Evolutionary conservation across 2,329 filamentous ascomycete species (phyloP).

Genomic region (Cladorrhinum sp.): DNA sequence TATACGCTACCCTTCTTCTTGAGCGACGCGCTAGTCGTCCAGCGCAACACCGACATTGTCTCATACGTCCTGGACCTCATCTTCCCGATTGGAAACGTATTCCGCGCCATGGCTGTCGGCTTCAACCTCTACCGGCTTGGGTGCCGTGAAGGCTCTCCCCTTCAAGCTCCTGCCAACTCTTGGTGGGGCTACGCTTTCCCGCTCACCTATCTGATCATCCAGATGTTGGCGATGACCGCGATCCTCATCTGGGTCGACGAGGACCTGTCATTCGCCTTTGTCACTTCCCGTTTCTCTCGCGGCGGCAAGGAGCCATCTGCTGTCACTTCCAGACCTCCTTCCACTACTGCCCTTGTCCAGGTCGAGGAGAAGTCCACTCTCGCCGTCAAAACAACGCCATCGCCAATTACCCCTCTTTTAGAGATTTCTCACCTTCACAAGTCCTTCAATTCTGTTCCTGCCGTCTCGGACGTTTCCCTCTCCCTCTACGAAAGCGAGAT

Average conservation of each 20-base stretch:
- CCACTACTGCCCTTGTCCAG: not conserved
- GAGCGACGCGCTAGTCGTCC: slow-evolving; percentile 37
- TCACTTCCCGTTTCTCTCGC: slow-evolving; percentile 12
- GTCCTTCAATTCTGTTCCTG: slow-evolving; percentile 59
- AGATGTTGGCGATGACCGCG: slow-evolving; percentile 57
- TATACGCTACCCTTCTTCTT: slow-evolving; percentile 24
- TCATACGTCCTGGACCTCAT: slow-evolving; percentile 58
- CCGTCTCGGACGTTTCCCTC: slow-evolving; percentile 70
- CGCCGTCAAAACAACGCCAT: slow-evolving; percentile 9
- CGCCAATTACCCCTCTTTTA: slow-evolving; percentile 38
- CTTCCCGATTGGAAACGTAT: slow-evolving; percentile 59
- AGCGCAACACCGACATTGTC: slow-evolving; percentile 50
- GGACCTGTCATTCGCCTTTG: slow-evolving; percentile 35
- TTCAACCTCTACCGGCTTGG: slow-evolving; percentile 62
- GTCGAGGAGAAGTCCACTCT: not conserved
- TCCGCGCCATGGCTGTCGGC: slow-evolving; percentile 56
- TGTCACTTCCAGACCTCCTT: slow-evolving; percentile 1
- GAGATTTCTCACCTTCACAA: slow-evolving; percentile 68
- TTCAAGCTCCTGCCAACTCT: slow-evolving; percentile 48
- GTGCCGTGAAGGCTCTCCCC: slow-evolving; percentile 45
- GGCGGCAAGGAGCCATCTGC: slow-evolving; percentile 17
- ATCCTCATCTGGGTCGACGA: slow-evolving; percentile 66
- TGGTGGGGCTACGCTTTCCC: slow-evolving; percentile 65
- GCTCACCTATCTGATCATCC: slow-evolving; percentile 64
- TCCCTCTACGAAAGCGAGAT: slow-evolving; percentile 66